Conservation (phyloP, 495 filamentous ascomycete species). For the Trichoderma erinaceum region DNA sequence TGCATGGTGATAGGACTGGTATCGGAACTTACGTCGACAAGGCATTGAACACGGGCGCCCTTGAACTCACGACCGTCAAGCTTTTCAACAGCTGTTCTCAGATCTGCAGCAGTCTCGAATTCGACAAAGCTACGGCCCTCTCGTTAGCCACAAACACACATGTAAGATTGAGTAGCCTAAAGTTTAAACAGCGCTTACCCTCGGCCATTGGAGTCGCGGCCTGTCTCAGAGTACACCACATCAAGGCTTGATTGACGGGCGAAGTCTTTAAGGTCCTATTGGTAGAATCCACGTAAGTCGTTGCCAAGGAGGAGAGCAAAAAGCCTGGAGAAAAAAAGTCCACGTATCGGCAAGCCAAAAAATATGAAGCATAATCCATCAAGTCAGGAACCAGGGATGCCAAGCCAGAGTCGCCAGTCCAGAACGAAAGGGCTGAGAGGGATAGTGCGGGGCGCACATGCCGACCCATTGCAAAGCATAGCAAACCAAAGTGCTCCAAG, state of each 20-base stretch:
- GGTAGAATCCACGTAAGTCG: constrained; percentile 52
- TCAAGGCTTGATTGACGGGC: constrained; percentile 93
- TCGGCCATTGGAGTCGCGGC: constrained; percentile 85
- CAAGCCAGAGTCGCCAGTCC: constrained; percentile 9
- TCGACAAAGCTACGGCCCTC: constrained; percentile 76
- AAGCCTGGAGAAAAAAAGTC: constrained; percentile 33
- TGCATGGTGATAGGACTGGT: background rate
- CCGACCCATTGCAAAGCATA: constrained; percentile 19
- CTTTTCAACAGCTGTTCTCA: constrained; percentile 87
- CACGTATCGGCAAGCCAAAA: constrained; percentile 29
- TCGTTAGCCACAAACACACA: constrained; percentile 24
- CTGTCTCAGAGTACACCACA: constrained; percentile 96
- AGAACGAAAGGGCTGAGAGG: constrained; percentile 5
- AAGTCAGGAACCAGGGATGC: constrained; percentile 13
- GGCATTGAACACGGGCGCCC: constrained; percentile 71
- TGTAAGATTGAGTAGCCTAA: background rate
- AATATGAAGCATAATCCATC: constrained; percentile 14
- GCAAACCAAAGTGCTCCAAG: constrained; percentile 22
- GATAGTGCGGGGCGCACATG: background rate
- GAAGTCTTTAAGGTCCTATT: constrained; percentile 99
- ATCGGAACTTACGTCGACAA: constrained; percentile 67
- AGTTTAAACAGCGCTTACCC: constrained; percentile 56
- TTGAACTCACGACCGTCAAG: constrained; percentile 90
- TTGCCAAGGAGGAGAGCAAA: constrained; percentile 35
- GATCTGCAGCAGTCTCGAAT: constrained; percentile 85